These are phyloP conservation scores for Cardamine resedifolia DNA, from an alignment of 345 rosid species.

Conservation along the genomic window DNA sequence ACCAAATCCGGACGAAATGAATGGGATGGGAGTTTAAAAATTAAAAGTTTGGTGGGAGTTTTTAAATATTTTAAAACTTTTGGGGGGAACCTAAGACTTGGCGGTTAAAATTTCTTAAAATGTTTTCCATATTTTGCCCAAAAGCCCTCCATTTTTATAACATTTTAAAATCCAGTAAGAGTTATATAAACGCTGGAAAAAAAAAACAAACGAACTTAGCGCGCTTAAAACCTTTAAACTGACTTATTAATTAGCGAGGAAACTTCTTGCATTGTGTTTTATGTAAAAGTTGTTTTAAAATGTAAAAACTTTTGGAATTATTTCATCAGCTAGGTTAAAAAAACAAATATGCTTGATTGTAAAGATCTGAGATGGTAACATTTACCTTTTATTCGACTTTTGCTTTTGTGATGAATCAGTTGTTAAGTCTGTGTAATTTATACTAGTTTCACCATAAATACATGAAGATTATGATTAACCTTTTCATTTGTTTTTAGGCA, in stretches of 20 bases:
- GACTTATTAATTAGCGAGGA: not conserved
- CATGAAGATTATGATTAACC: not conserved
- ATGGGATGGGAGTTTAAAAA: conserved; percentile 15
- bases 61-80: conserved; percentile 21
- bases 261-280: not conserved
- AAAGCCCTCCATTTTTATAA: conserved; percentile 1
- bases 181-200: not conserved
- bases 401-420: too few species aligned
- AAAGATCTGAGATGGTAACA: too few species aligned
- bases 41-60: conserved; percentile 36
- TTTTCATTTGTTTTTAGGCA: not conserved
- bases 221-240: not conserved
- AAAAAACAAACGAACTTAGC: not conserved
- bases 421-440: too few species aligned
- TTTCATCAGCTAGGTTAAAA: not conserved
- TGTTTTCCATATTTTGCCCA: not conserved
- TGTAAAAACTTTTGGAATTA: not conserved
- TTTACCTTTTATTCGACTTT: too few species aligned
- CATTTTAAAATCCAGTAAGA: not conserved
- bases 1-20: conserved; percentile 1
- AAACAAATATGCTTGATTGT: too few species aligned
- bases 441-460: not conserved
- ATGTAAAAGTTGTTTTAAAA: not conserved
- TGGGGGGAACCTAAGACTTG: conserved; percentile 25
- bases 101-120: conserved; percentile 17